phyloP scores from a whole-genome alignment of 345 rosid species.

The Brassica juncea region DNA sequence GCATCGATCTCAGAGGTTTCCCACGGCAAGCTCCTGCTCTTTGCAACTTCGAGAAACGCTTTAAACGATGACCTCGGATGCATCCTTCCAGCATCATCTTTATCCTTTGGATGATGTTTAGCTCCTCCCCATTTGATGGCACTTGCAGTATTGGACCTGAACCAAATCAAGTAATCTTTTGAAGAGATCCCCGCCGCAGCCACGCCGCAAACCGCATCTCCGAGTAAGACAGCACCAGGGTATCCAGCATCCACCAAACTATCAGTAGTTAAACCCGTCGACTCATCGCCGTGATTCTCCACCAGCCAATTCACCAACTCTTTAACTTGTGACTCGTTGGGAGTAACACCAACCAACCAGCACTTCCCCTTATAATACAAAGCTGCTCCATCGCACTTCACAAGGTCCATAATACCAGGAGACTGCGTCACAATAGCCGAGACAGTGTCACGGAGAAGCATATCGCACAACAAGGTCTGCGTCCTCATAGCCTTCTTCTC shows the following conservation, averaged over 20 bases:
- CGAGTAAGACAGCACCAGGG: slow-evolving; percentile 65
- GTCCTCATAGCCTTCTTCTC: slow-evolving; percentile 74
- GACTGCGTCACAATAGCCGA: slow-evolving; percentile 77
- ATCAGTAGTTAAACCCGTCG: slow-evolving; percentile 73
- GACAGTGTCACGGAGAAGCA: slow-evolving; percentile 81
- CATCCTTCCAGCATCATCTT: slow-evolving; percentile 69
- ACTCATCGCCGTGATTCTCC: slow-evolving; percentile 58
- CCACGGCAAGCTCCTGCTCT: slow-evolving; percentile 78
- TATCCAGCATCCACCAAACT: slow-evolving; percentile 74
- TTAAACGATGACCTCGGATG: slow-evolving; percentile 81
- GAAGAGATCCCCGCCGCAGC: slow-evolving; percentile 72
- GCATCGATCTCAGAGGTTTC: slow-evolving; percentile 79
- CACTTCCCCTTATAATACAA: slow-evolving; percentile 57
- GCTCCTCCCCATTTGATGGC: slow-evolving; percentile 92
- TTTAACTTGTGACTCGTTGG: slow-evolving; percentile 66
- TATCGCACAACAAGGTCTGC: slow-evolving; percentile 73
- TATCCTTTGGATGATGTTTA: slow-evolving; percentile 66
- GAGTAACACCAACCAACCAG: slow-evolving; percentile 80
- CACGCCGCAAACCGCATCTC: slow-evolving; percentile 84
- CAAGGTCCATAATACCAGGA: slow-evolving; percentile 84
- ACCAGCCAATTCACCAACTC: slow-evolving; percentile 71
- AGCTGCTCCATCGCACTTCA: slow-evolving; percentile 93
- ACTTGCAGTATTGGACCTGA: slow-evolving; percentile 79
- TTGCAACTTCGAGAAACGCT: slow-evolving; percentile 81
- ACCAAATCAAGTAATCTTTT: slow-evolving; percentile 80